Evolutionary conservation across 2,329 filamentous ascomycete genomes (phyloP), one percentile per base, ranked within the genome.

Genomic region (Capronia coronata): DNA sequence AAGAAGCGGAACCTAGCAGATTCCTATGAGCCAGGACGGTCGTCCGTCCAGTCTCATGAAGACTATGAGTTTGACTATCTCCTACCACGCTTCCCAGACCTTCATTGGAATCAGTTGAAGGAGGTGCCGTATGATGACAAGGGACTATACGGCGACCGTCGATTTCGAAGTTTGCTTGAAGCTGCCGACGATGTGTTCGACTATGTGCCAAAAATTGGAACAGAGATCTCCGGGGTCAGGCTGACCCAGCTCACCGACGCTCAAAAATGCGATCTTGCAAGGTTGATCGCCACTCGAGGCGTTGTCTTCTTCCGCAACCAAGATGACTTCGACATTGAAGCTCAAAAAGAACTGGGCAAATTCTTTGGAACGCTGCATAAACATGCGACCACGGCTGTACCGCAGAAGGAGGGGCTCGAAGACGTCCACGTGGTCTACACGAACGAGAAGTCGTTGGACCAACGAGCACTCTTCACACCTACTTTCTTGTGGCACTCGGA

Each of bases 291-390:
- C 0, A 77, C 79, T 49, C 76, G 83, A 0, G 82, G 82, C 7
- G 82, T 86, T 2, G 80, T 85, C 18, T 84, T 86, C 68, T 84
- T 86, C 67, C 76, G 81, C 14, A 74, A 77, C 23, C 83, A 87
- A 55, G 68, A 79, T 56, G 68, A 76, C 35, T 54, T 55, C 13
- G 59, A 62, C 38, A 49, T 62, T 32, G 65, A 84, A 34, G 75
- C 73, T 54, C 76, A 83, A 61, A 76, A 80, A 1, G 72, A 82
- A 2, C 80, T 84, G 59, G 86, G 86, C 65, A 69, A 80, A 48
- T 71, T 86, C 0, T 77, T 78, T 30, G 70, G 79, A 9, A 72
- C 68, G 0, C 68, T 84, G 1, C 80, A 83, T 59, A 78, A 81
- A 54, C 75, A 84, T 61, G 79, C 79, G 0, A 64, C 82, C 5